phyloP scores from a whole-genome alignment of 2,329 filamentous ascomycete species.

The Cladosporium colombiae region DNA sequence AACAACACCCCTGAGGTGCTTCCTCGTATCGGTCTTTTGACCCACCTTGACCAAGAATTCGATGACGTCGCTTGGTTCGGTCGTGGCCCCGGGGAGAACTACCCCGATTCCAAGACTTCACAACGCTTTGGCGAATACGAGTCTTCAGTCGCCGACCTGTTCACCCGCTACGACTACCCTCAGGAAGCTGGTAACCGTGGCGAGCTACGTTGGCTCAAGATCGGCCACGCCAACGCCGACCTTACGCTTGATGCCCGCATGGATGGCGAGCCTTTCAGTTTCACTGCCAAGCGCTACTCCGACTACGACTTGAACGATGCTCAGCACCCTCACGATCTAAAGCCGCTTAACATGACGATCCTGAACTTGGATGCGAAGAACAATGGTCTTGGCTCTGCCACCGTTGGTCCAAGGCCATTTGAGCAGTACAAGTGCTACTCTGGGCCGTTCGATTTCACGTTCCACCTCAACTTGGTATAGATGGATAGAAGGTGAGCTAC shows the following conservation, averaged over 20 bases:
- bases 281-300: slow-evolving; percentile 23
- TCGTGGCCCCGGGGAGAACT: slow-evolving; percentile 64
- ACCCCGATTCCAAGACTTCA: slow-evolving; percentile 62
- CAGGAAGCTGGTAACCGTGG: slow-evolving; percentile 67
- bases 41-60: slow-evolving; percentile 52
- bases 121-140: slow-evolving; percentile 56
- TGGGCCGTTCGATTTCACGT: slow-evolving; percentile 18
- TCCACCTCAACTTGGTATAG: slow-evolving; percentile 9
- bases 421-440: slow-evolving; percentile 36
- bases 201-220: slow-evolving; percentile 49
- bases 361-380: slow-evolving; percentile 62
- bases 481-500: background rate
- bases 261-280: slow-evolving; percentile 22
- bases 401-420: slow-evolving; percentile 58
- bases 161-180: slow-evolving; percentile 63
- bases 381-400: slow-evolving; percentile 63
- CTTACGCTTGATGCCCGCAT: slow-evolving; percentile 17
- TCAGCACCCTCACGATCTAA: slow-evolving; percentile 28
- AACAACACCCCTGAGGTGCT: slow-evolving; percentile 56
- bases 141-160: slow-evolving; percentile 51
- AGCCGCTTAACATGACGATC: slow-evolving; percentile 56
- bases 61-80: slow-evolving; percentile 60
- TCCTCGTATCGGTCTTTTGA: slow-evolving; percentile 61
- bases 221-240: slow-evolving; percentile 26
- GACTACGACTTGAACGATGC: slow-evolving; percentile 22